A percentile compares a stretch with the other conserved stretches of the same genome.
These are phyloP conservation scores for Podospora comata DNA, from an alignment of 495 filamentous ascomycete species.

Conservation along the genomic window DNA sequence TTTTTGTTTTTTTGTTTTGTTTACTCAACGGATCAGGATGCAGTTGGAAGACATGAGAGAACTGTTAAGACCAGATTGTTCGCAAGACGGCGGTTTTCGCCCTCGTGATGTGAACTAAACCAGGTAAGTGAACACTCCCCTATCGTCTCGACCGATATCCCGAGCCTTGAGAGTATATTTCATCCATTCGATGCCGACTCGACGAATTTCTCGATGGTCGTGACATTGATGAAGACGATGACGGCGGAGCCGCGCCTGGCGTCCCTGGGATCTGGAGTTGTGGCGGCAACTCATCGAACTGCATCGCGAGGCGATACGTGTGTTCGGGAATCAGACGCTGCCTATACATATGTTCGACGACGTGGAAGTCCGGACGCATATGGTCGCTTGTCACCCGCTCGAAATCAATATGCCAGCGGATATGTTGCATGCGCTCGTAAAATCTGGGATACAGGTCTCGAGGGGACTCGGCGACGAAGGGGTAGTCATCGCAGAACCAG, in stretches of 20 bases:
- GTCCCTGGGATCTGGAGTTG: constrained; percentile 10
- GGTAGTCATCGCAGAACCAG: constrained; percentile 46
- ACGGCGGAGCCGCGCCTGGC: neutral
- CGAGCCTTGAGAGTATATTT: neutral
- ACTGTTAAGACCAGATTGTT: neutral
- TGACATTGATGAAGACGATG: constrained; percentile 5
- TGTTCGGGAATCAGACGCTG: constrained; percentile 21
- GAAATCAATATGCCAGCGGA: constrained; percentile 37
- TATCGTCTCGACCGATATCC: neutral
- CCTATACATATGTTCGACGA: constrained; percentile 33
- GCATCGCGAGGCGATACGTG: constrained; percentile 12
- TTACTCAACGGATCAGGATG: neutral
- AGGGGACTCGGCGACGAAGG: constrained; percentile 20
- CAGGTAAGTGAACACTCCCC: constrained; percentile 2
- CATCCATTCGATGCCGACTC: neutral
- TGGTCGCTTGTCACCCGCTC: constrained; percentile 12
- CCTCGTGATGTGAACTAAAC: neutral
- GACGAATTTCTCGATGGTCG: neutral
- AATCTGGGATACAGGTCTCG: constrained; percentile 29
- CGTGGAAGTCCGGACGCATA: constrained; percentile 42
- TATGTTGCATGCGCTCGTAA: constrained; percentile 44
- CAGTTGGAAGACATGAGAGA: neutral
- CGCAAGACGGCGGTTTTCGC: constrained; percentile 5
- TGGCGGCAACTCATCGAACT: constrained; percentile 27
- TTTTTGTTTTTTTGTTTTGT: neutral